Base-by-base conservation (phyloP, 208 protist species). In the Leishmania gerbilli region DNA sequence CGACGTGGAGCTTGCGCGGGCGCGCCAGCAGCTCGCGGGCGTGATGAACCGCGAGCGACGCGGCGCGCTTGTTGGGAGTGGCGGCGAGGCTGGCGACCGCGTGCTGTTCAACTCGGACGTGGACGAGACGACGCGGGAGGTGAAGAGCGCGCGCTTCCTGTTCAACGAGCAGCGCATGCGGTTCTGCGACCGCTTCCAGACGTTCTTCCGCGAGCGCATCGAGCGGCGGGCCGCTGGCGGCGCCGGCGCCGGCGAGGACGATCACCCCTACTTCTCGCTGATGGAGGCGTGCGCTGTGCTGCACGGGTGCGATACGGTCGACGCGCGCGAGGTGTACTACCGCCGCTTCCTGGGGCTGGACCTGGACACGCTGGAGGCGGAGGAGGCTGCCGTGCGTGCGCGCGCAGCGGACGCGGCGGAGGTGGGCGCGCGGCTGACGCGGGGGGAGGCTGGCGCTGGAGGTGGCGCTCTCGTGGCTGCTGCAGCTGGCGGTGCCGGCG, bases 271-370 rank as follows among this genome's bases (percentile, higher is more conserved):
- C 79, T 97, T 97, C 79, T 97, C 94, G 37, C 79, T 97, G 24
- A 96, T 96, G 94, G 92, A 97, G 86, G 94, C 92, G 53, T 96
- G 94, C 84, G 94, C 94, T 8, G 80, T 97, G 55, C 80, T 97
- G 79, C 88, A 95, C 83, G 94, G 94, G 24, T 97, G 94, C 77
- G 89, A 92, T 58, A 94, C 90, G 56, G 31, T 42, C 2, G 85
- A 79, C 13, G 92, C 92, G 4, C 87, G 87, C 31, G 92, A 97
- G 80, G 81, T 88, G 56, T 95, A 95, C 85, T 93, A 89, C 74
- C 84, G 78, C 47, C 79, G 82, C 75, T 97, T 97, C 79, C 83
- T 94, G 27, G 47, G 81, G 19, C 86, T 97, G 2, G 91, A 95
- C 74, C 68, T 93, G 47, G 92, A 97, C 58, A 85, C 91, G 9